Evolutionary conservation across 2,329 filamentous ascomycete genomes (phyloP), one percentile per base, ranked within the genome.

Genomic region (Apiospora sp.): DNA sequence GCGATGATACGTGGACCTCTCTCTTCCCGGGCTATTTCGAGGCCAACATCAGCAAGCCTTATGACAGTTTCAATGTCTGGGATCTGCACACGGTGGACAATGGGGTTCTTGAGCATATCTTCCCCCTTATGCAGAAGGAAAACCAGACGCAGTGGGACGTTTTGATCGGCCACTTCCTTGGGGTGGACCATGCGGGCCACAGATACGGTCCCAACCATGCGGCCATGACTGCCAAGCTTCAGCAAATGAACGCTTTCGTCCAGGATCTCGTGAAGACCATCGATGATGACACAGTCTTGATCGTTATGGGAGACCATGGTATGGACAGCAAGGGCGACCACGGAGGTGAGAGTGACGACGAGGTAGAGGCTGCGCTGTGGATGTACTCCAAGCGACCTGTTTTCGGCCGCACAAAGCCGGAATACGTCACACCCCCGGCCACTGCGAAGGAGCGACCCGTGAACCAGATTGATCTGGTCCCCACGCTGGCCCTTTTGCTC

Each of bases 231-330:
- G 90, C 92, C 13, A 99, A 99, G 83, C 85, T 98, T 76, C 89
- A 90, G 75, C 94, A 99, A 83, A 99, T 99, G 96, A 91, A 99
- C 78, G 84, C 81, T 0, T 92, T 98, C 43, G 87, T 98, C 72
- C 89, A 91, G 61, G 87, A 92, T 37, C 86, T 98, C 71, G 91
- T 93, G 3, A 86, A 89, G 0, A 85, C 86, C 4, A 85, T 99
- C 24, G 96, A 98, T 77, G 93, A 98, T 71, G 86, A 94, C 71
- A 99, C 96, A 0, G 86, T 99, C 30, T 86, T 99, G 48, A 91
- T 99, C 27, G 93, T 99, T 19, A 97, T 99, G 94, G 96, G 96
- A n/a, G 96, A 99, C 81, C 96, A 99, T 80, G 96, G 96, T 14
- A 99, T 99, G 96, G 96, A 99, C 82, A 87, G 90, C 74, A 98